phyloP scores from a whole-genome alignment of 495 filamentous ascomycete species.

The Thermochaetoides thermophila region DNA sequence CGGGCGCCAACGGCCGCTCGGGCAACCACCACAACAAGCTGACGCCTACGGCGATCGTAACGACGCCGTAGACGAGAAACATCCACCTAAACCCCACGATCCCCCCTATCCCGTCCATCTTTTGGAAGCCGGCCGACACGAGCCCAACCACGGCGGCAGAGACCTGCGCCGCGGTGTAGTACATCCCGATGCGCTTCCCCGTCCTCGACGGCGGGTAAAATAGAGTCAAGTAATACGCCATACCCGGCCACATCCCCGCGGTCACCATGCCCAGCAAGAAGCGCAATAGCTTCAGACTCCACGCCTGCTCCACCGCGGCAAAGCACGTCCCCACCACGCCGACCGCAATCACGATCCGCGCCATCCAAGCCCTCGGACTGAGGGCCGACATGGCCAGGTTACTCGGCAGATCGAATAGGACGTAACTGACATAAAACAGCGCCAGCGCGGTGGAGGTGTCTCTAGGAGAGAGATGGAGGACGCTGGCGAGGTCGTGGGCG shows the following conservation, averaged over 20 bases:
- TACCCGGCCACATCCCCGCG: conserved; percentile 90
- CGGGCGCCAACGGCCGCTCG: conserved; percentile 62
- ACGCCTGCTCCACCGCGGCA: conserved; percentile 61
- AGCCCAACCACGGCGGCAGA: conserved; percentile 82
- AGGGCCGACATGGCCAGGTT: conserved; percentile 80
- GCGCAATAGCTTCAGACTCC: conserved; percentile 85
- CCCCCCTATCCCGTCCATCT: conserved; percentile 69
- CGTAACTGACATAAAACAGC: conserved; percentile 83
- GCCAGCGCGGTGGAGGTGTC: conserved; percentile 73
- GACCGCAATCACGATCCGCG: conserved; percentile 75
- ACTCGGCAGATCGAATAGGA: conserved; percentile 76
- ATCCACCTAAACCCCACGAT: conserved; percentile 87
- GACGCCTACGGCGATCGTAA: conserved; percentile 56
- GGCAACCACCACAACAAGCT: conserved; percentile 78
- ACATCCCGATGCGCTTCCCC: conserved; percentile 76
- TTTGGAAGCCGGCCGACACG: conserved; percentile 79
- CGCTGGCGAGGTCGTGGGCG: conserved; percentile 52
- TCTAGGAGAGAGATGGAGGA: conserved; percentile 50
- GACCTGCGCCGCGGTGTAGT: conserved; percentile 80
- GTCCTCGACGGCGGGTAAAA: conserved; percentile 82
- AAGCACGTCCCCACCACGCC: conserved; percentile 73
- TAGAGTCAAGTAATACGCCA: conserved; percentile 84
- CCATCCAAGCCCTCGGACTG: conserved; percentile 84
- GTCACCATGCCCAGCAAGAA: conserved; percentile 76
- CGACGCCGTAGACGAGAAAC: conserved; percentile 78